Percentiles rank a stretch among this genome's conserved stretches.
These are phyloP conservation scores for Suhomyces canberraensis DNA, from an alignment of 805 yeast genomes.

Conservation along the genomic window DNA sequence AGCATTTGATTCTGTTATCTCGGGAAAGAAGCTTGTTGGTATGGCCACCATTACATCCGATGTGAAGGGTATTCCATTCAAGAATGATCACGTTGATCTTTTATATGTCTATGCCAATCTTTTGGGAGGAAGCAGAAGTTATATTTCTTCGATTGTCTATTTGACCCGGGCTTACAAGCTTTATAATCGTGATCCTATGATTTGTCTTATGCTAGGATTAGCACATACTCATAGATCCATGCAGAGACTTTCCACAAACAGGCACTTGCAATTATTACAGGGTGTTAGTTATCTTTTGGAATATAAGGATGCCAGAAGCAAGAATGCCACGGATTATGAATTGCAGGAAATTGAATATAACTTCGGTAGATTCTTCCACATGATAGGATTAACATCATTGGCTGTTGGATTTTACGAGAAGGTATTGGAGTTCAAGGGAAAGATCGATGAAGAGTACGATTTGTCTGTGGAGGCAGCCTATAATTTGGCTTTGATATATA, in stretches of 20 bases:
- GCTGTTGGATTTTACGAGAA: slow-evolving; percentile 74
- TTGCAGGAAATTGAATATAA: slow-evolving; percentile 79
- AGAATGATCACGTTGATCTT: slow-evolving; percentile 60
- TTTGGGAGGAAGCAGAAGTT: slow-evolving; percentile 77
- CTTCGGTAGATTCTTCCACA: slow-evolving; percentile 79
- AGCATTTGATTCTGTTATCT: slow-evolving; percentile 72
- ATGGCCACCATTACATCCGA: slow-evolving; percentile 71
- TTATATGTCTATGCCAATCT: slow-evolving; percentile 77
- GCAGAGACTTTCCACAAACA: slow-evolving; percentile 81
- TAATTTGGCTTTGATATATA: slow-evolving; percentile 73
- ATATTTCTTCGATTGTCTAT: slow-evolving; percentile 78
- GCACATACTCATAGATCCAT: slow-evolving; percentile 86
- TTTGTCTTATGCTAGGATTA: slow-evolving; percentile 70
- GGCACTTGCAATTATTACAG: slow-evolving; percentile 85
- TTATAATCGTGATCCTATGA: slow-evolving; percentile 72
- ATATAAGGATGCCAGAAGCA: slow-evolving; percentile 54
- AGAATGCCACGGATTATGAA: slow-evolving; percentile 43
- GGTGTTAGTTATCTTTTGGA: slow-evolving; percentile 77
- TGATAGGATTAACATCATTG: slow-evolving; percentile 69
- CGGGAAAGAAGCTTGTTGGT: slow-evolving; percentile 57
- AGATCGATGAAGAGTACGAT: slow-evolving; percentile 50
- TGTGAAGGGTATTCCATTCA: slow-evolving; percentile 35
- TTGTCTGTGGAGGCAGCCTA: slow-evolving; percentile 80
- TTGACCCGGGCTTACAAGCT: slow-evolving; percentile 65
- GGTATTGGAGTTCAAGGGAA: slow-evolving; percentile 49